Conservation (phyloP, 2,329 filamentous ascomycete species). For the Xylariaceae sp. region DNA sequence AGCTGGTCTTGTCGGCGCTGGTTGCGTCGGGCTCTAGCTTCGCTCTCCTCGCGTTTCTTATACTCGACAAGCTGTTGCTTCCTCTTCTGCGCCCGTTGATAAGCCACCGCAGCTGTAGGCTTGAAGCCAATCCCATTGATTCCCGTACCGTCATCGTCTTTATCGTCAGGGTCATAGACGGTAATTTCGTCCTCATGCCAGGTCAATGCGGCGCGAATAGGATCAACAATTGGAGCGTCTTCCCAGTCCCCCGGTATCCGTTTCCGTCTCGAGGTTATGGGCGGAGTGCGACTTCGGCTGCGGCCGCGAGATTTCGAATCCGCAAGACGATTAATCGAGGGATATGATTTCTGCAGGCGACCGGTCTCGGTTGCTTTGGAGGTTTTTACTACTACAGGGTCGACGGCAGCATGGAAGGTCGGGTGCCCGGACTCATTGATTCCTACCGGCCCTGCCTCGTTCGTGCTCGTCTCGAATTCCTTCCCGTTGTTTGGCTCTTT, state of each 20-base stretch:
- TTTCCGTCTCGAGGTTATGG: constrained; percentile 19
- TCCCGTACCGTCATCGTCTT: constrained; percentile 63
- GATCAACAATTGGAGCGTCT: constrained; percentile 36
- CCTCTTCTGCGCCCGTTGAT: constrained; percentile 52
- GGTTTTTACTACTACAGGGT: constrained; percentile 15
- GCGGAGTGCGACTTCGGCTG: constrained; percentile 25
- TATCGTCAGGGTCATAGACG: constrained; percentile 59
- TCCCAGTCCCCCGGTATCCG: constrained; percentile 18
- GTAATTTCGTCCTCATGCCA: constrained; percentile 68
- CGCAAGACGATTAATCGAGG: constrained; percentile 34
- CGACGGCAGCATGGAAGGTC: constrained; percentile 17
- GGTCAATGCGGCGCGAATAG: constrained; percentile 55
- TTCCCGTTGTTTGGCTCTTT: constrained; percentile 1
- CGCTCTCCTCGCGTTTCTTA: constrained; percentile 54
- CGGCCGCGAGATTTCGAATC: constrained; percentile 34
- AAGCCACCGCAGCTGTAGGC: constrained; percentile 57
- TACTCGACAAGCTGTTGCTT: constrained; percentile 61
- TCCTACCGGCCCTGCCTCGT: background rate
- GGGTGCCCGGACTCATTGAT: constrained; percentile 6
- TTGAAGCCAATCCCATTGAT: constrained; percentile 66
- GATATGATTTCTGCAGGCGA: constrained; percentile 30
- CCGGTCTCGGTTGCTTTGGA: constrained; percentile 11
- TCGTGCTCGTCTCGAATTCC: constrained; percentile 9
- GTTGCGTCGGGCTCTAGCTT: constrained; percentile 50
- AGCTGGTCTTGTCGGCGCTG: constrained; percentile 41